Percentiles rank a stretch among this genome's conserved stretches.
phyloP scores from a whole-genome alignment of 306 rosid genomes.

The Sesbania bispinosa region DNA sequence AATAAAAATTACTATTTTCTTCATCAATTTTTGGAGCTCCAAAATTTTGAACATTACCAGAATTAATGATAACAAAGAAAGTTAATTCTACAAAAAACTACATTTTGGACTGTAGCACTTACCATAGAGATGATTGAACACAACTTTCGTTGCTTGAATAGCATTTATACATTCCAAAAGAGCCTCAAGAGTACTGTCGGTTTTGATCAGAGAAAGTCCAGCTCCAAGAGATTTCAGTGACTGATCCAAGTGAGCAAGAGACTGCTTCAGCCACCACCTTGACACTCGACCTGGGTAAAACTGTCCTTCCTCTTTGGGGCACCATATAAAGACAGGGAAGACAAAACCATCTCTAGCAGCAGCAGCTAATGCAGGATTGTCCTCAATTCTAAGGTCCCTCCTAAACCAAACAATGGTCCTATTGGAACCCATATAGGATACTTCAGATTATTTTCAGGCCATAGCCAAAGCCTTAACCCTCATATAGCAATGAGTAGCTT shows the following conservation, averaged over 20 bases:
- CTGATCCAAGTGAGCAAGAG: slow-evolving; percentile 8
- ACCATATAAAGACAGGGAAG: slow-evolving; percentile 22
- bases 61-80: neutral
- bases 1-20: too few relatives aligned
- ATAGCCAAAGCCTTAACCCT: neutral
- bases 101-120: neutral
- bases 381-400: slow-evolving; percentile 25
- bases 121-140: slow-evolving; percentile 35
- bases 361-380: slow-evolving; percentile 30
- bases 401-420: slow-evolving; percentile 21
- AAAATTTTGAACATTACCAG: neutral
- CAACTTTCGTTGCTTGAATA: slow-evolving; percentile 60
- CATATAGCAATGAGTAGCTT: neutral
- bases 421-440: neutral
- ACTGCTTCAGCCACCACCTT: slow-evolving; percentile 11
- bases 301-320: slow-evolving; percentile 22
- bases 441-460: neutral
- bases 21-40: neutral
- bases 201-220: slow-evolving; percentile 62
- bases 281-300: neutral
- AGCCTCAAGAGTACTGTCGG: slow-evolving; percentile 29
- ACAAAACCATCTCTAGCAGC: slow-evolving; percentile 70
- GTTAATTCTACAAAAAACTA: neutral
- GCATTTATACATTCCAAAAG: slow-evolving; percentile 55
- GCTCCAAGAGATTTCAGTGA: slow-evolving; percentile 75